Evolutionary conservation across 495 filamentous ascomycete genomes (phyloP), one percentile per base, ranked within the genome.

Genomic region (Annulohypoxylon nitens): DNA sequence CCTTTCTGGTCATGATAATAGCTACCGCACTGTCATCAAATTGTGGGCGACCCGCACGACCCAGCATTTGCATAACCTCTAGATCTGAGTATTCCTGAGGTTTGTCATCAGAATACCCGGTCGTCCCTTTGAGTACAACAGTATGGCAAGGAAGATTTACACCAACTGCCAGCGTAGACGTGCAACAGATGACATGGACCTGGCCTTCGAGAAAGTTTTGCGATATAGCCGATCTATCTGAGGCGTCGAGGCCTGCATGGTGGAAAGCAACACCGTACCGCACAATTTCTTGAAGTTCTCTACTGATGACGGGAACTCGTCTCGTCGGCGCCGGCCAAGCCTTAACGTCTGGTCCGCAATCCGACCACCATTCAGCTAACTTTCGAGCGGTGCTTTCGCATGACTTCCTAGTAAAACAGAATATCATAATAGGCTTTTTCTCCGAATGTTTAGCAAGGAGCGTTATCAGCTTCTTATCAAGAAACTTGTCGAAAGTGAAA

Each of bases 31-130:
- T 93, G 54, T 92, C 86, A 69, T 97, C 96, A 71, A 97, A 99
- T 79, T 99, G 96, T 2, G 96, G 96, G 3, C 96, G 86, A 0
- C 96, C 96, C 39, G 96, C 95, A 57, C 96, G 90, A 23, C 96
- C 96, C 33, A 98, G 87, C 96, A 99, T 99, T 78, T 99, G 96
- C 93, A 97, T 98, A 68, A 99, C 88, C 73, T 99, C 96, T 16
- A 99, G 83, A 77, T 98, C 95, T 0, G 93, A 90, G 72, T 96
- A 97, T 78, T 99, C 94, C 16, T 82, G 78, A 59, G 90, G 87
- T 78, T 64, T 87, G 80, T 64, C 84, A 57, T 91, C 88, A 45
- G 88, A 85, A 80, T 89, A 99, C 4, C 87, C 85, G 20, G 92
- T 87, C 0, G 95, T 98, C 33, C 94, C 94, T 78, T 98, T 99